phyloP scores from a whole-genome alignment of 345 rosid species.

The Microthlaspi erraticum region DNA sequence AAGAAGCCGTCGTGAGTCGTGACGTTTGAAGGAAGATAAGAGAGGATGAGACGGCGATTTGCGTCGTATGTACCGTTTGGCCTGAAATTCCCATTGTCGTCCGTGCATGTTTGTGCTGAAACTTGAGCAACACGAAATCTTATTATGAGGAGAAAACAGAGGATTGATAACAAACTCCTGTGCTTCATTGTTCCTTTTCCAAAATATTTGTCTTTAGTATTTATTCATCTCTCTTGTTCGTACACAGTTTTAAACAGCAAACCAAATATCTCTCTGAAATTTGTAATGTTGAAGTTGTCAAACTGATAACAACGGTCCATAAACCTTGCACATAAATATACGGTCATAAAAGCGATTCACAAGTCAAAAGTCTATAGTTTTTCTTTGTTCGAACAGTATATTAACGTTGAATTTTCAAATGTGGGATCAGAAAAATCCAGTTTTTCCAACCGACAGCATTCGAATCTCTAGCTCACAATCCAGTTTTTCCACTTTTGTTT shows the following conservation, averaged over 20 bases:
- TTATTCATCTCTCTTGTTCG: neutral
- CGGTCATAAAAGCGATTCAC: neutral
- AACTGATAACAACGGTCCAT: neutral
- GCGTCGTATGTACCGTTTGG: neutral
- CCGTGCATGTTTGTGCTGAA: constrained; percentile 11
- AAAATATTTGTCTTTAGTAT: neutral
- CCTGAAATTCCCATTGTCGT: neutral
- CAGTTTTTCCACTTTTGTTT: no score
- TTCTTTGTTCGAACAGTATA: no score
- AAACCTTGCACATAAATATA: neutral
- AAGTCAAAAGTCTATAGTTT: neutral
- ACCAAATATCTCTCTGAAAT: neutral
- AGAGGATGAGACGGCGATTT: neutral
- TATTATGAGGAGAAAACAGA: constrained; percentile 17
- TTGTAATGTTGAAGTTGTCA: constrained; percentile 2
- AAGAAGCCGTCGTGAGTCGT: neutral
- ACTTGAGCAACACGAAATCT: neutral
- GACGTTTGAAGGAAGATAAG: neutral
- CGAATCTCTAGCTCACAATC: no score
- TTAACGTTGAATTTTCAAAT: no score
- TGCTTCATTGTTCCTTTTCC: neutral
- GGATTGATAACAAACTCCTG: neutral
- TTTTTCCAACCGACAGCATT: no score
- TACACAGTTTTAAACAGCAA: neutral
- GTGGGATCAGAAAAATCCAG: no score